Evolutionary conservation across 2,329 filamentous ascomycete genomes (phyloP), one percentile per base, ranked within the genome.

Genomic region (Ophiostoma perfectum): DNA sequence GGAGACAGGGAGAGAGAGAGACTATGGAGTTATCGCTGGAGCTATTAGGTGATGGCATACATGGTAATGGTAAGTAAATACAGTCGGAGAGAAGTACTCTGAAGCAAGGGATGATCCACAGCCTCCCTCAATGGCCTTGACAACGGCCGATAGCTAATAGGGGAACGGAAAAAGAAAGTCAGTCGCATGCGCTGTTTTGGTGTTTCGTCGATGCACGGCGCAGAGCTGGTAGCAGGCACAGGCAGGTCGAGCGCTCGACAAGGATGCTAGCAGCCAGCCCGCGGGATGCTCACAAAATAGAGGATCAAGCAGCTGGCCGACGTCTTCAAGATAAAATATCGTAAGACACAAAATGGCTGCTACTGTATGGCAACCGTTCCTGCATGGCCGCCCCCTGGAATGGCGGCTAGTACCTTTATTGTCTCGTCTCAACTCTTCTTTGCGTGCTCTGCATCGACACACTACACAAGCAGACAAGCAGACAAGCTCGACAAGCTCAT

Each of bases 71-170:
- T 27, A 27, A 27, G 7, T 36, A 36, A 8, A 38, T 18, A 60
- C n/a, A 27, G n/a, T 27, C 8, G 27, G 49, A 55, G 49, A 55
- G 18, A 55, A 55, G 49, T 55, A 55, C 49, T 9, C 27, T 44
- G 49, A 55, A 36, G 49, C 49, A 55, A 55, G 55, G 55, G 55
- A 60, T 60, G 55, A 5, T 38, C 55, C 55, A 60, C n/a, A 52
- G 9, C 27, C 55, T 60, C 55, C 55, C 55, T 60, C 55, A 27
- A 55, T 55, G 49, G 49, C 49, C 18, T n/a, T 55, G 55, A 60
- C 55, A 60, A 60, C 55, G 55, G 55, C 27, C 38, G 27, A 60
- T 60, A 12, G 27, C 38, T 60, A 60, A 60, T 60, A 60, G 55
- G 55, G 55, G 55, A 60, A 60, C 55, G 38, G 55, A 60, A 60